Evolutionary conservation across 2,329 filamentous ascomycete genomes (phyloP), one percentile per base, ranked within the genome.

Genomic region (Beauveria australis): DNA sequence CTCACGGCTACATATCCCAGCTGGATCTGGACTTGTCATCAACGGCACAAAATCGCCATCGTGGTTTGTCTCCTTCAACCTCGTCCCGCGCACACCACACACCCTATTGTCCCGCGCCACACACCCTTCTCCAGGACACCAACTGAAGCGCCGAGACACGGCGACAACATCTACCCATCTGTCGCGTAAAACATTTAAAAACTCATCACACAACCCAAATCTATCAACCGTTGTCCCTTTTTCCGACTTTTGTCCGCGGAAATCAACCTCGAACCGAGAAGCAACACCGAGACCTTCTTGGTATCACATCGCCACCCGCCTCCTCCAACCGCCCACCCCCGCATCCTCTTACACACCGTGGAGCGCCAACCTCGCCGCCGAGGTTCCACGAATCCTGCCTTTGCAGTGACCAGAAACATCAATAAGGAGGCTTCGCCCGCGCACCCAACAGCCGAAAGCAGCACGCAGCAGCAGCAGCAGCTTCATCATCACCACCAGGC

Each of bases 321-420:
- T 19, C 28, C 26, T 28, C 26, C 44, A 10, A 4, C 40, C 10
- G 41, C 40, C 54, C 44, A 48, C 48, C 57, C 56, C 49, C 57
- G 57, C 57, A 59, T 47, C 57, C 57, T 53, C 57, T 59, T 59
- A 53, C 57, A 59, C 46, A 53, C 24, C 48, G 40, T 59, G 57
- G 57, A 59, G 57, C 57, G 46, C 47, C 47, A 52, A 47, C 26
- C 57, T 59, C 49, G 57, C 57, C 57, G 53, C 57, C 57, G 28
- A 46, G 37, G 57, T 51, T 24, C 24, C 37, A 59, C 56, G 14
- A 52, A 52, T 33, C 37, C 56, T 52, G 54, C 43, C 53, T 44
- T 14, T 22, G 52, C 52, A 46, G 53, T 9, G 30, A n/a, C 57
- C 12, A 40, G 26, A 41, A 53, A 47, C 8, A 6, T 18, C 19